Evolutionary conservation across 768 basidiomycete species (phyloP), one percentile per base, ranked within the genome.

Genomic region (Tricholoma bakamatsutake): DNA sequence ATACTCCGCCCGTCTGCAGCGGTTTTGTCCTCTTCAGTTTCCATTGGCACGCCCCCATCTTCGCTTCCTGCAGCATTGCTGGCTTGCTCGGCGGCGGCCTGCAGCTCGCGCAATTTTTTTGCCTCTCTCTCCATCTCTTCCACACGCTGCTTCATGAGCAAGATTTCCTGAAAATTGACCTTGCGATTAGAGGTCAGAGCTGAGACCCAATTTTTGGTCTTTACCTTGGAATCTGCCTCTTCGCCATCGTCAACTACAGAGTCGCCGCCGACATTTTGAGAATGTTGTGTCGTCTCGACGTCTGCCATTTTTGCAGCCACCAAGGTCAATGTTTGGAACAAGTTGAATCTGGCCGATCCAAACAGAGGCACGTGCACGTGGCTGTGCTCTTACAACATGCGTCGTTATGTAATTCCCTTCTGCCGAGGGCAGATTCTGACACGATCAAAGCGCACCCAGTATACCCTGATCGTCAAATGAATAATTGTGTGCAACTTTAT

Each of bases 71-170:
- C 79, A 33, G 67, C 72, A 59, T 71, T 69, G 62, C 74, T 72
- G 60, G 80, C 81, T 62, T 81, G 73, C 66, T 84, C 84, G 56
- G 82, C 87, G 24, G 85, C 85, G 40, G 89, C 90, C 62, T 93
- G 91, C 50, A 95, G 79, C 67, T 94, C 90, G 50, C 90, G 80
- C 61, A 95, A 72, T 67, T 93, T 93, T 71, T 82, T 86, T 1
- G 93, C 93, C 69, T 94, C 93, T 52, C 83, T 76, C 69, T 95
- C 92, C 92, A 95, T 95, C 72, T 95, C 93, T 63, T 87, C 90
- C 6, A 94, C 92, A 55, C 92, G 78, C 62, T 90, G 88, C 72
- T 93, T 93, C 92, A 94, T 94, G 62, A 90, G 80, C 66, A 83
- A 75, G 54, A 94, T 88, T 79, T 94, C 92, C 87, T 91, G n/a